Evolutionary conservation across 2,329 filamentous ascomycete genomes (phyloP).

Genomic region (Sporothrix curviconia): DNA sequence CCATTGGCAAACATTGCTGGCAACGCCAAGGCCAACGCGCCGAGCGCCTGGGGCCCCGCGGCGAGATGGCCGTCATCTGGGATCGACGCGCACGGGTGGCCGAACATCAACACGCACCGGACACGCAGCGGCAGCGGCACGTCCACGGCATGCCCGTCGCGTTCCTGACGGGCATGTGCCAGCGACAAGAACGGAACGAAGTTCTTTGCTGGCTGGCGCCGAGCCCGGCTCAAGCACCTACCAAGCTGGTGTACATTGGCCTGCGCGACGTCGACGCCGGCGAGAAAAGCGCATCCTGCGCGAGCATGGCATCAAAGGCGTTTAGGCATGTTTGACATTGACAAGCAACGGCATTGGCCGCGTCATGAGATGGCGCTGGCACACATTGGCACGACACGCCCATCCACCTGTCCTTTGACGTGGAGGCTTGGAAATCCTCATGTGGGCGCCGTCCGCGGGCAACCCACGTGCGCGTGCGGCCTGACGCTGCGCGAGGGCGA

Average conservation of each 20-base stretch:
- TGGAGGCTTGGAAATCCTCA: conserved; percentile 92
- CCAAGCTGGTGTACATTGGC: conserved; percentile 95
- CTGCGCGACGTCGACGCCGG: conserved; percentile 86
- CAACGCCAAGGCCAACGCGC: conserved; percentile 73
- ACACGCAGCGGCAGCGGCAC: conserved; percentile 81
- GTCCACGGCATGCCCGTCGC: conserved; percentile 97
- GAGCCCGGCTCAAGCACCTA: conserved; percentile 60
- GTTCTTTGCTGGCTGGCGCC: conserved; percentile 85
- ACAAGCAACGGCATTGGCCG: conserved; percentile 87
- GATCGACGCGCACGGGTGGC: conserved; percentile 96
- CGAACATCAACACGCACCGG: conserved; percentile 96
- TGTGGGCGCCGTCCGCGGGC: conserved; percentile 93
- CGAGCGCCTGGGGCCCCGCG: conserved; percentile 60
- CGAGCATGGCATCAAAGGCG: conserved; percentile 84
- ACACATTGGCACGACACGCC: conserved; percentile 92
- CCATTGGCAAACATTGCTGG: conserved; percentile 89
- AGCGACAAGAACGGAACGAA: conserved; percentile 65
- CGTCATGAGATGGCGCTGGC: conserved; percentile 96
- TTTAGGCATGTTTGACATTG: conserved; percentile 99
- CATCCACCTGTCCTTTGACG: conserved; percentile 95
- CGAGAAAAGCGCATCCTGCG: conserved; percentile 88
- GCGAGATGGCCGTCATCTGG: conserved; percentile 94
- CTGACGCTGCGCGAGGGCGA: conserved; percentile 92
- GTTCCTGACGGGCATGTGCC: conserved; percentile 81
- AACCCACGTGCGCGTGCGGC: conserved; percentile 89